Evolutionary conservation across 192 early-diverging fungal genomes (phyloP), one percentile per base, ranked within the genome.

Genomic region (Backusella luteola): DNA sequence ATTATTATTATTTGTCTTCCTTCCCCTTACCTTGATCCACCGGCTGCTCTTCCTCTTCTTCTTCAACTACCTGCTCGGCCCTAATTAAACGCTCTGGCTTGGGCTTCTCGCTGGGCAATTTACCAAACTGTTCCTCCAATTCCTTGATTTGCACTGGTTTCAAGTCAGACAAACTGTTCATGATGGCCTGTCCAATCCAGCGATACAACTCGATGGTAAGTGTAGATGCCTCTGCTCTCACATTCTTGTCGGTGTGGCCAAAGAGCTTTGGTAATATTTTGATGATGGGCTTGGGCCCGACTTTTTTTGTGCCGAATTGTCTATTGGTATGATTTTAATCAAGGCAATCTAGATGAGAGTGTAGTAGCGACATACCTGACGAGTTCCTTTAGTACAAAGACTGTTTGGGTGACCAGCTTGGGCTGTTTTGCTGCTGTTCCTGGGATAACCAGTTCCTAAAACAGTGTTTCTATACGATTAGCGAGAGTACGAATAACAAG

Each of bases 141-240:
- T 99, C 98, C 82, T 98, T 98, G 17, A 92, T 81, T 81, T 98
- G 95, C 3, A 99, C 95, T 0, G 98, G 97, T 72, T 98, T 97
- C 76, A 99, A 79, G 8, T 98, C 94, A 34, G 86, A 86, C 42
- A 99, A 80, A 67, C 90, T 94, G 21, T 89, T 85, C 69, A 89
- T 84, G 35, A 98, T 88, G 1, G 96, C 96, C 44, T 88, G 86
- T 23, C 96, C 93, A 68, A 99, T 89, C 95, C 96, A 99, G 49
- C 93, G 89, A 77, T 96, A 98, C 70, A 99, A 79, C 85, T 98
- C 97, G 46, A 97, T 84, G 0, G 93, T 87, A 66, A 98, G 81
- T 14, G 78, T 77, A 29, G 87, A 88, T 35, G 85, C 88, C 87
- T 99, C 98, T 15, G 87, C 87, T 59, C 98, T 88, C 15, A 99